A percentile compares a stretch with the other conserved stretches of the same genome.
phyloP scores from a whole-genome alignment of 1,284 basidiomycete genomes.

The Pseudozyma thailandica region DNA sequence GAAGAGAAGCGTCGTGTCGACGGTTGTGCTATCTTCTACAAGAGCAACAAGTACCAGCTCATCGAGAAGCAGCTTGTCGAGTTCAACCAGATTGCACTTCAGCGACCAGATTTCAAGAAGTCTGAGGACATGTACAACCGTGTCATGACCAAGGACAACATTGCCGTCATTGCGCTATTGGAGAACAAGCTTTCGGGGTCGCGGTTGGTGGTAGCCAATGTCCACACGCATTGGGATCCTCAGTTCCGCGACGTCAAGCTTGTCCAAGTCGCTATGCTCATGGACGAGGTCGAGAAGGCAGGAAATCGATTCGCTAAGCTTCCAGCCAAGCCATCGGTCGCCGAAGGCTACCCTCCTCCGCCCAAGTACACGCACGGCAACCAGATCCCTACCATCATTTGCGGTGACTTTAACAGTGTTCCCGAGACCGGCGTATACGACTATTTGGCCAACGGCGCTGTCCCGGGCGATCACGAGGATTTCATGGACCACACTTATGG shows the following conservation, averaged over 20 bases:
- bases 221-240: constrained; percentile 94
- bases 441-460: constrained; percentile 79
- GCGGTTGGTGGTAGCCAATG: constrained; percentile 87
- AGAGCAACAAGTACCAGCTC: constrained; percentile 83
- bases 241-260: constrained; percentile 95
- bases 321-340: constrained; percentile 74
- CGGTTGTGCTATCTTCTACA: constrained; percentile 97
- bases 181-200: constrained; percentile 88
- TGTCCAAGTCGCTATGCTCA: constrained; percentile 88
- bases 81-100: constrained; percentile 92
- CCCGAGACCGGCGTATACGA: constrained; percentile 91
- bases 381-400: constrained; percentile 90
- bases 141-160: constrained; percentile 93
- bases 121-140: constrained; percentile 99
- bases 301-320: constrained; percentile 84
- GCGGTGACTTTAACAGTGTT: constrained; percentile 94
- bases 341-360: constrained; percentile 66
- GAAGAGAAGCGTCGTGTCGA: constrained; percentile 88
- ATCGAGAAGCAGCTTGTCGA: constrained; percentile 95
- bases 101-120: constrained; percentile 94
- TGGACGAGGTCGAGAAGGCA: constrained; percentile 93
- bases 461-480: constrained; percentile 81
- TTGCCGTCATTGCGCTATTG: constrained; percentile 86
- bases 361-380: constrained; percentile 82
- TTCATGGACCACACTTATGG: constrained; percentile 94